Evolutionary conservation across 1,284 basidiomycete species (phyloP), one percentile per base, ranked within the genome.

Genomic region (Pascua sp.): DNA sequence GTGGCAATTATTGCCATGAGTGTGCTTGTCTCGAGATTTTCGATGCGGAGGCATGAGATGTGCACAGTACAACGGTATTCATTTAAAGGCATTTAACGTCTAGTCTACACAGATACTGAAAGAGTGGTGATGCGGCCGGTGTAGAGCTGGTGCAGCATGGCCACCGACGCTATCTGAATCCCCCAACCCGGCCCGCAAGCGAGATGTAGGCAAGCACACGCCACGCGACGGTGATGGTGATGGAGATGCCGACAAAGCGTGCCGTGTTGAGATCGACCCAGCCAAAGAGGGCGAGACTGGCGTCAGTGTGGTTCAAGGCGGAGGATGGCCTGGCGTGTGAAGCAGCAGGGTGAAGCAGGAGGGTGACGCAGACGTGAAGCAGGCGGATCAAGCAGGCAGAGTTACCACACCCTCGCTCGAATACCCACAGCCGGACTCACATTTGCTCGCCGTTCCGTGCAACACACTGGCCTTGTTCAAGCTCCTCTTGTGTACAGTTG

Each of bases 371-470:
- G 44, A n/a, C n/a, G 4, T 32, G 24, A 32, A 32, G 24, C 24
- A 32, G 24, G 18, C 45, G 12, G 52, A 44, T 10, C 49, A 32
- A 32, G 50, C 16, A 58, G 44, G 55, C 59, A 56, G 39, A 10
- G n/a, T 11, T 18, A 18, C 1, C 53, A 5, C 36, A 15, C 50
- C 61, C 1, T 42, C 53, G 24, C 12, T 39, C 7, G 16, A 12
- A 36, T 52, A 48, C 50, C 17, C 58, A 53, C 63, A 3, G 7
- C 15, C n/a, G 8, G 5, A 62, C 70, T 57, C 46, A 79, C 71
- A 79, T 44, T 53, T 80, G 72, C 51, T 77, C 74, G 15, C 79
- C 79, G 9, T 61, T 78, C 51, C 72, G 67, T 5, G 76, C 77
- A 37, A 79, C 67, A 61, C 79, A 80, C 15, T 65, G 63, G 8